A percentile compares a stretch with the other conserved stretches of the same genome.
Evolutionary conservation across 768 basidiomycete species (phyloP).

Genomic region (Tylopilus rubrobrunneus): DNA sequence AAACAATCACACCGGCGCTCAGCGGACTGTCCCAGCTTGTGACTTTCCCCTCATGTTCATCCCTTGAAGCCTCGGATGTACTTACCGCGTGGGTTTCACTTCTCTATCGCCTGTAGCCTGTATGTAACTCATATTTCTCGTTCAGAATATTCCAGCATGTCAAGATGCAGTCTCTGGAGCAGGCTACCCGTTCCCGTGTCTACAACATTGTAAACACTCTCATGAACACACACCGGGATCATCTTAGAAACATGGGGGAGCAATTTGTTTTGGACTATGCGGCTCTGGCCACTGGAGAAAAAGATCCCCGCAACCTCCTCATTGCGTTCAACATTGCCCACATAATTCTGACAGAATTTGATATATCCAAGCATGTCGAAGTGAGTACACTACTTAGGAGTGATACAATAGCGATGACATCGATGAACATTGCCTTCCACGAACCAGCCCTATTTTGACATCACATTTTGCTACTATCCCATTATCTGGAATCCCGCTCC

Average conservation of each 20-base stretch:
- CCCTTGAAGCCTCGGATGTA: slow-evolving; percentile 60
- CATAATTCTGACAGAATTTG: slow-evolving; percentile 87
- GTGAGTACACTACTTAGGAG: slow-evolving; percentile 40
- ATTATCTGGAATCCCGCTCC: slow-evolving; percentile 95
- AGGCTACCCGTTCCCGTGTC: slow-evolving; percentile 76
- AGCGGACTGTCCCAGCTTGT: slow-evolving; percentile 70
- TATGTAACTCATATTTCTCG: not conserved
- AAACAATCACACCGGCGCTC: slow-evolving; percentile 79
- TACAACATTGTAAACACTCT: slow-evolving; percentile 79
- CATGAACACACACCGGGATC: slow-evolving; percentile 33
- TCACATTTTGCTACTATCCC: slow-evolving; percentile 97
- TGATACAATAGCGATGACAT: not conserved
- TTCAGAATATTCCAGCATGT: slow-evolving; percentile 72
- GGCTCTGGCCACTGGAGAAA: slow-evolving; percentile 87
- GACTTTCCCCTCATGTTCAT: slow-evolving; percentile 56
- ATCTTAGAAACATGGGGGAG: slow-evolving; percentile 66
- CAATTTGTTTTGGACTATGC: slow-evolving; percentile 77
- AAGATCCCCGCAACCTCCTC: slow-evolving; percentile 92
- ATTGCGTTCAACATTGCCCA: slow-evolving; percentile 84
- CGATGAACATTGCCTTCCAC: not conserved
- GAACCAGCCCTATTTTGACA: slow-evolving; percentile 80
- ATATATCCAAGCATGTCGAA: slow-evolving; percentile 70
- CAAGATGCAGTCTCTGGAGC: slow-evolving; percentile 76
- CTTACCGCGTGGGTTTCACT: slow-evolving; percentile 48
- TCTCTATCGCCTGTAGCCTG: not conserved